These are phyloP conservation scores for Neonothopanus nambi DNA, from an alignment of 1,284 basidiomycete species.

Conservation along the genomic window DNA sequence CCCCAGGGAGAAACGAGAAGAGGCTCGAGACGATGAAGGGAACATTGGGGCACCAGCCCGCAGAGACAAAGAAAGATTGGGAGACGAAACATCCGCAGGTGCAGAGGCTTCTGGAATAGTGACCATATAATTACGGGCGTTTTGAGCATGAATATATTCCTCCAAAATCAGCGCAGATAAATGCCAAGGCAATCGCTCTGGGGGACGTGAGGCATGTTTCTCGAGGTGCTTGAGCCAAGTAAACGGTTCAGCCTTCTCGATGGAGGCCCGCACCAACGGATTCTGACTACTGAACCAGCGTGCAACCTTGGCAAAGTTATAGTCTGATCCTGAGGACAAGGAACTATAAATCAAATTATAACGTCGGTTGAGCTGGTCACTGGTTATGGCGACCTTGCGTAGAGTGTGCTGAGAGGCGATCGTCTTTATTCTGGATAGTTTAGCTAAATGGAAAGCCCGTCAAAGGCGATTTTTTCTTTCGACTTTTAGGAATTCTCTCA, in stretches of 20 bases:
- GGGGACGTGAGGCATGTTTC: conserved; percentile 34
- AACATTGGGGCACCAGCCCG: conserved; percentile 21
- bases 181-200: conserved; percentile 52
- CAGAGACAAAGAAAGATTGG: conserved; percentile 31
- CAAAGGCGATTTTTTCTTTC: conserved; percentile 7
- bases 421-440: conserved; percentile 52
- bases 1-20: conserved; percentile 39
- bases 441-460: conserved; percentile 42
- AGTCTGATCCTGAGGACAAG: conserved; percentile 29
- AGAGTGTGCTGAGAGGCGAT: conserved; percentile 52
- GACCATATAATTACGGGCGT: conserved; percentile 40
- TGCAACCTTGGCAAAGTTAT: conserved; percentile 50
- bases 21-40: conserved; percentile 23
- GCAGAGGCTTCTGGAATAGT: conserved; percentile 45
- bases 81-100: conserved; percentile 29
- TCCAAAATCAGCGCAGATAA: conserved; percentile 68
- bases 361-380: conserved; percentile 63
- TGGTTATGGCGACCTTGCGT: conserved; percentile 65
- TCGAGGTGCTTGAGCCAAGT: conserved; percentile 71
- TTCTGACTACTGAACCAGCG: conserved; percentile 61
- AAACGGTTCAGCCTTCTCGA: conserved; percentile 65
- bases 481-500: conserved; percentile 24
- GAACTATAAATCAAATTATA: conserved; percentile 54
- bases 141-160: conserved; percentile 51
- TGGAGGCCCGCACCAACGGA: conserved; percentile 40